Evolutionary conservation across 1,284 basidiomycete species (phyloP), one percentile per base, ranked within the genome.

Genomic region (Vanrija sp.): DNA sequence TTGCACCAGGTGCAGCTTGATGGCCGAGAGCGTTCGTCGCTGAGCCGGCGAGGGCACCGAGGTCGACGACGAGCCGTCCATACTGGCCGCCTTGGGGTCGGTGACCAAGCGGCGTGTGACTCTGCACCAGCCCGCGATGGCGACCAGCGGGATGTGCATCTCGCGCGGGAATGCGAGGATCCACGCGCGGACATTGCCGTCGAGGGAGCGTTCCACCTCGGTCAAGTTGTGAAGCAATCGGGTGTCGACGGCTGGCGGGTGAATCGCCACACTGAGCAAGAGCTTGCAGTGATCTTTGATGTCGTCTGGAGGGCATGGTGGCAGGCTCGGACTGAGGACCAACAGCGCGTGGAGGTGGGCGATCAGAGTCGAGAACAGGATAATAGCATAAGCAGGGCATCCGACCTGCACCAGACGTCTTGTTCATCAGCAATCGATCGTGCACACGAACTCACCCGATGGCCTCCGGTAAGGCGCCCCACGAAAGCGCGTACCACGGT

Each of bases 1-100:
- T 16, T 57, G 54, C 7, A 53, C 31, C 9, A 72, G 61, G 41
- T 69, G 67, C 16, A 56, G 37, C 38, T 64, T 54, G 39, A 70
- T 60, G 6, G 55, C 51, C 2, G 56, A 41, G 20, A 69, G 55
- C 0, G 51, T 45, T 3, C 55, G 46, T 0, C 45, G 45, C 14
- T 49, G 56, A 15, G 20, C 20, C 1, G 24, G 47, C 37, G 14
- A 24, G 1, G 35, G 35, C n/a, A 24, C 23, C 27, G 31, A 23
- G 12, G 35, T 27, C 31, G 31, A 12, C 15, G 31, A 12, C 31
- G 31, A 31, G 12, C 31, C 31, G 31, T 31, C 31, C 31, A 31
- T 31, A 4, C 12, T 31, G 4, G 31, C 12, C 31, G 31, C 31
- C 31, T 31, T 3, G 31, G 31, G 19, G 36, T 15, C 8, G 20